Base-by-base conservation (phyloP, 495 filamentous ascomycete genomes). In the Hyaloscypha bicolor region DNA sequence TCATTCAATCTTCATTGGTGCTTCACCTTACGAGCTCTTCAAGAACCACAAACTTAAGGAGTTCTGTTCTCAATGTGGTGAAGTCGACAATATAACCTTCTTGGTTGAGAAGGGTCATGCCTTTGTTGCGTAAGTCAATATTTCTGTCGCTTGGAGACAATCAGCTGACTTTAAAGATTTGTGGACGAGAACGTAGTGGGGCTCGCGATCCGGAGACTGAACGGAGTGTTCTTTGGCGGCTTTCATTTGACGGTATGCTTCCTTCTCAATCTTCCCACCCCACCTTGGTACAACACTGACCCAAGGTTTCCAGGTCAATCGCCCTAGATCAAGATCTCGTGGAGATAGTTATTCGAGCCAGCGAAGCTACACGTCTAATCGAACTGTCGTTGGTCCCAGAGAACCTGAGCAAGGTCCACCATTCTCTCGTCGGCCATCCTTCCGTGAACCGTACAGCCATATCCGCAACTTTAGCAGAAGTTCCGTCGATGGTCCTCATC, bases 11-110 rank as follows among this genome's bases (percentile, higher is more conserved):
- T 64, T 42, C 45, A 55, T 71, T 55, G 45, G 5, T 9, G 53
- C 55, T 8, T 37, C 55, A 9, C 11, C 51, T 22, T 35, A 31
- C 19, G 53, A 56, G 22, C 37, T 55, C 14, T 60, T 60, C 19
- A 5, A 25, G n/a, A 56, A 31, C 21, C 68, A 66, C 39, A 33
- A 42, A n/a, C 51, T 72, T 14, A 64, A 68, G 33, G 29, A 63
- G 9, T 6, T 69, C 6, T 48, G 69, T 31, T 65, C 64, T 4
- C 16, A 59, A 53, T 55, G 35, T 57, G 70, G 70, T 1, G 35
- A 45, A 37, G 57, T 72, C 29, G 70, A 69, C 16, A 31, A 33
- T 9, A 65, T 72, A 42, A 56, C 19, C 22, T 72, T 59, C 52
- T 31, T 67, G 19, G 19, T 25, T 16, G 55, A 32, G 3, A 42